phyloP scores from a whole-genome alignment of 2,329 filamentous ascomycete species.

The Aspergillus niger region DNA sequence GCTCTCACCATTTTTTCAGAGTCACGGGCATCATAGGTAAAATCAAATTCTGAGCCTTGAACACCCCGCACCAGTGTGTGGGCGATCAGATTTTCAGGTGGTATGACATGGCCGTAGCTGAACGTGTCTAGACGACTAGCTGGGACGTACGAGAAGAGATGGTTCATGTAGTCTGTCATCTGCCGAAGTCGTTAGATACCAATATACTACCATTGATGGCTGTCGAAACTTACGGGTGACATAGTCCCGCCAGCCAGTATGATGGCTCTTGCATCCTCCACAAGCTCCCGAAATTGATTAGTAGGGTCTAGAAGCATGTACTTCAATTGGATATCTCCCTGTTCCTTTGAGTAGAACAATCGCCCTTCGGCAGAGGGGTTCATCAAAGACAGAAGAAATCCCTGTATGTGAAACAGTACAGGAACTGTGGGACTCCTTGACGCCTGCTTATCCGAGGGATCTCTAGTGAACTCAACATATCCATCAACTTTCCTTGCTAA shows the following conservation, averaged over 20 bases:
- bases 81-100: constrained; percentile 75
- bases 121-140: constrained; percentile 70
- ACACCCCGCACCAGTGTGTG: constrained; percentile 63
- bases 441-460: constrained; percentile 44
- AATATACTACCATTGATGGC: constrained; percentile 11
- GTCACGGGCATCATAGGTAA: constrained; percentile 78
- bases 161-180: constrained; percentile 84
- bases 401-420: constrained; percentile 64
- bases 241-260: constrained; percentile 94
- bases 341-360: constrained; percentile 57
- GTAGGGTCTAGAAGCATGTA: constrained; percentile 92
- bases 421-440: constrained; percentile 46
- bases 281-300: constrained; percentile 85
- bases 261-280: constrained; percentile 79
- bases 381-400: constrained; percentile 77
- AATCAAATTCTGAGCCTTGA: constrained; percentile 68
- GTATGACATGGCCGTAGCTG: constrained; percentile 94
- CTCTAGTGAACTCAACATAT: constrained; percentile 68
- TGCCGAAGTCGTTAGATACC: constrained; percentile 28
- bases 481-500: constrained; percentile 92
- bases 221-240: constrained; percentile 66
- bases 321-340: constrained; percentile 62
- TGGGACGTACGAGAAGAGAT: constrained; percentile 77
- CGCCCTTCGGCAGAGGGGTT: constrained; percentile 73
- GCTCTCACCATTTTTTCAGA: constrained; percentile 61